Evolutionary conservation across 2,329 filamentous ascomycete genomes (phyloP).

Genomic region (Xenosphaeropsis pyriputrescens): DNA sequence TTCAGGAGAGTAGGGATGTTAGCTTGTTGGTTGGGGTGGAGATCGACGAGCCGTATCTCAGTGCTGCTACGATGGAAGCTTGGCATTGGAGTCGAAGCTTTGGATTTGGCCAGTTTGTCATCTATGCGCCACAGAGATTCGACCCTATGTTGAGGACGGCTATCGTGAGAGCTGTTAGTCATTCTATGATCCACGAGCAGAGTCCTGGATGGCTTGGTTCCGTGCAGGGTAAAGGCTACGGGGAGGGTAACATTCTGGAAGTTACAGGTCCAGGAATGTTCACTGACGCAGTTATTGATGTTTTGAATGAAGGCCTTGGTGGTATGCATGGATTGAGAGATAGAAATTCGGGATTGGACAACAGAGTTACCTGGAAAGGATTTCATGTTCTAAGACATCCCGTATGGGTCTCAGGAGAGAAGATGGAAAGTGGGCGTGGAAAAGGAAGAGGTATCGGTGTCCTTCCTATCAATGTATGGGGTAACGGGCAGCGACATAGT

Average conservation of each 20-base stretch:
- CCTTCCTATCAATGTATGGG: conserved; percentile 11
- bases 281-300: conserved; percentile 9
- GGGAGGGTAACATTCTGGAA: conserved; percentile 4
- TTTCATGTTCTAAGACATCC: conserved; percentile 6
- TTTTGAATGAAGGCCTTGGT: conserved; percentile 5
- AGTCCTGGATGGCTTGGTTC: not conserved
- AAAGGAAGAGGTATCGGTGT: conserved; percentile 8
- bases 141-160: conserved; percentile 9
- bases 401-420: conserved; percentile 7
- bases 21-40: conserved; percentile 11
- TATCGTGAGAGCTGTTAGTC: conserved; percentile 9
- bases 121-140: conserved; percentile 11
- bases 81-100: conserved; percentile 9
- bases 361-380: conserved; percentile 11
- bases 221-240: no score
- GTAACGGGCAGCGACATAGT: conserved; percentile 11
- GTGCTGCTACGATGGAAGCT: conserved; percentile 1
- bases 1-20: conserved; percentile 3
- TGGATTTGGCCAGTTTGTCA: conserved; percentile 6
- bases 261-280: conserved; percentile 11
- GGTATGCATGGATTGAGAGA: conserved; percentile 8
- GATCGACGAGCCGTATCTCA: conserved; percentile 11
- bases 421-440: conserved; percentile 1
- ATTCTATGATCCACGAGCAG: conserved; percentile 4
- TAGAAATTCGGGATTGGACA: conserved; percentile 9